Evolutionary conservation across 179 eudicot species (phyloP), one percentile per base, ranked within the genome.

Genomic region (Spinacia oleracea): DNA sequence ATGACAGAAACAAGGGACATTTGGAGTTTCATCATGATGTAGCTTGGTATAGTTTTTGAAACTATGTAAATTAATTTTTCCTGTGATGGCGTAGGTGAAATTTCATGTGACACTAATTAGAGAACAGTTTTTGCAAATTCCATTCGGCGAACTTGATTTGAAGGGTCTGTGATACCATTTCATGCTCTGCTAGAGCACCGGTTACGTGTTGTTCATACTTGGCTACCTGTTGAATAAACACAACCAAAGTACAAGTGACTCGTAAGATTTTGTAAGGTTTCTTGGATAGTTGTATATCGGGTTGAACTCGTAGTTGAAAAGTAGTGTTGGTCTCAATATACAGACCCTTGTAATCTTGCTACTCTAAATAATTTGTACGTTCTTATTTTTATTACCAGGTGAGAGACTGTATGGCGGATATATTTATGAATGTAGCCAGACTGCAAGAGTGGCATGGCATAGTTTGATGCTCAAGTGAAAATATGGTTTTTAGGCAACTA

Each of bases 11-110:
- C 2, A 46, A 2, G 1, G 70, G 31, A 55, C 55, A 31, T 12
- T 60, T 38, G 12, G 27, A 31, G 50, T 53, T 2, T n/a, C 10
- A 31, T 59, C 9, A 60, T 20, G 48, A 18, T 53, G 23, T 53
- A 20, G 3, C 20, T 58, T 69, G 50, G 16, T 20, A 32, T 9
- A 40, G 23, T 10, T 55, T 18, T 80, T 16, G 18, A 48, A 2
- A 0, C 1, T 23, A 23, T 3, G 8, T 16, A 12, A 9, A 0
- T 56, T 55, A 59, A 20, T 60, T 9, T 43, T 50, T 78, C 4
- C 21, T 72, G 43, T 43, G 56, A 53, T 70, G 62, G 38, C 78
- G 58, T 23, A 75, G 64, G 77, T 59, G 69, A 71, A 63, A 3
- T 62, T 42, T 11, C 16, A 20, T 31, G 40, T 27, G 20, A 48